Evolutionary conservation across 768 basidiomycete genomes (phyloP), one percentile per base, ranked within the genome.

Genomic region (Tylopilus vinaceipallidus): DNA sequence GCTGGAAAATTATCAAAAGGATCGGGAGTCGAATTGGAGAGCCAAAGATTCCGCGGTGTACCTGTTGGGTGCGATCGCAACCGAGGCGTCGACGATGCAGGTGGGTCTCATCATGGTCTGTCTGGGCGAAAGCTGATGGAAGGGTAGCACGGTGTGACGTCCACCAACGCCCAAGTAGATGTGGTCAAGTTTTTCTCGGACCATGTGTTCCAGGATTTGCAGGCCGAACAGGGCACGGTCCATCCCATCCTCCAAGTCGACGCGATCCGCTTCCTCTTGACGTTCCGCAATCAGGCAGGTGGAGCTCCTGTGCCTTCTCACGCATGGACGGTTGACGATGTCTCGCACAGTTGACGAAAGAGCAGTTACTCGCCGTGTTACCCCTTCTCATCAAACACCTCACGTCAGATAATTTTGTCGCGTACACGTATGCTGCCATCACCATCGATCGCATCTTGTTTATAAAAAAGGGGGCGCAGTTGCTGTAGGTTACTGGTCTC

Each of bases 141-240:
- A 12, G n/a, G 17, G 8, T 47, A 91, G 86, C 91, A 89, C 52
- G 95, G 95, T 38, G 95, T 98, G 29, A 98, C 95, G 1, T 88
- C 91, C 16, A 90, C 88, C 30, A 99, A 98, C 61, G 79, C 86
- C 2, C 80, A 95, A 45, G 88, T 98, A 27, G 90, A 98, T 64
- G 87, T 98, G 27, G 88, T 99, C 61, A 82, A 91, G 58, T 98
- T 97, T 75, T 99, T 98, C 73, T 89, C 89, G 14, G 85, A 93
- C 19, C 82, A 97, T 60, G 88, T 98, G 13, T 91, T 85, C 64
- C 77, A 84, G 54, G 97, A 99, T 68, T 72, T 98, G 34, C 86
- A 83, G 53, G 86, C 90, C 2, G 72, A 72, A 2, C 72, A 78
- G 6, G 82, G 83, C 4, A 70, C 74, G 13, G 86, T 89, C 1